Evolutionary conservation across 2,329 filamentous ascomycete genomes (phyloP), one percentile per base, ranked within the genome.

Genomic region (Diaporthe caulivora): DNA sequence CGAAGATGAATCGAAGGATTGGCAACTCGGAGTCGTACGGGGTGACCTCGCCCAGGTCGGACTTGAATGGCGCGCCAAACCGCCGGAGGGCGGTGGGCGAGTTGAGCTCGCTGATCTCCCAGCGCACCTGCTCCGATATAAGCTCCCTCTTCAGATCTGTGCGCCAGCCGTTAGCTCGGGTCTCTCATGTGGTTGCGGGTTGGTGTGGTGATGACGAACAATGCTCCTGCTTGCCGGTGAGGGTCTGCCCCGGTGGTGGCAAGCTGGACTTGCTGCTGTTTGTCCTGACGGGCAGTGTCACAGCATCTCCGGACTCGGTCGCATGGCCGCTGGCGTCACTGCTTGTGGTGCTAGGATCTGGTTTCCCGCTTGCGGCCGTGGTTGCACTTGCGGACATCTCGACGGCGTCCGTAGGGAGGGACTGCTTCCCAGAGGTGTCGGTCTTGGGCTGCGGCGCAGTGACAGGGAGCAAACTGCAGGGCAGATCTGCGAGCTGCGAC

Each of bases 201-300:
- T 21, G 17, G 9, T 29, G 53, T 18, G 31, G 31, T 53, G 51
- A 37, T 11, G 64, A 84, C 92, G 79, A 83, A 97, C 95, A 99
- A 83, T 99, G 97, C 83, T 99, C 97, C 88, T 99, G 96, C 85
- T 98, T 98, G 77, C 97, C 97, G 0, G 95, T 98, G 81, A 99
- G 85, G 8, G 85, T 78, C 75, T 89, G 87, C 54, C 84, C 86
- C 3, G 84, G 80, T 64, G 85, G 82, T 72, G 83, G 80, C n/a
- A 79, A 76, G 21, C 74, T 62, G 47, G 76, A 76, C 71, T 77
- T 79, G 74, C 76, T 77, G 76, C 77, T 80, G 72, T 76, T 78
- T 47, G 77, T 74, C 70, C 69, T 51, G n/a, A 75, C 49, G 47
- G 78, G 77, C 70, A 77, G 71, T 42, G 76, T 70, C 47, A 69